phyloP scores from a whole-genome alignment of 2,329 filamentous ascomycete genomes.

The Cladophialophora exuberans region DNA sequence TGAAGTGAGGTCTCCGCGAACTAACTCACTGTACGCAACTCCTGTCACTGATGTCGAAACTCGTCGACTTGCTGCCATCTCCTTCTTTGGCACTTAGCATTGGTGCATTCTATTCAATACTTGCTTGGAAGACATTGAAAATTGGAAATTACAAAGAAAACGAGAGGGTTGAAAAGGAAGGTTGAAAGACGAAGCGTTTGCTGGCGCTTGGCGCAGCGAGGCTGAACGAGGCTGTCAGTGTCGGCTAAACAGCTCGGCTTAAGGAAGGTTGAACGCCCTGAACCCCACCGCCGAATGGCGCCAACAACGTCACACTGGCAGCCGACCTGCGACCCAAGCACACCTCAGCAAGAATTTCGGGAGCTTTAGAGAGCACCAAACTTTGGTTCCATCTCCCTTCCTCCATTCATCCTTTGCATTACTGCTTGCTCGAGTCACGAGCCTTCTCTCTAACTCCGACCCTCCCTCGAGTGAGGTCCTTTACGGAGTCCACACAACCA shows the following conservation, averaged over 20 bases:
- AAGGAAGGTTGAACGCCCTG: neutral
- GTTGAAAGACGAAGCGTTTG: no score
- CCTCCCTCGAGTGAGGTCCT: constrained; percentile 10
- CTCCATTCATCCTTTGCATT: neutral
- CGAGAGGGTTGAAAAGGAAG: neutral
- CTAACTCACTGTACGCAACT: no score
- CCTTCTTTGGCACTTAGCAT: no score
- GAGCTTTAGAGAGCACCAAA: no score
- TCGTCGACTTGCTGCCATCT: neutral
- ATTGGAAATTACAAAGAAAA: neutral
- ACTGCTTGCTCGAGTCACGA: neutral
- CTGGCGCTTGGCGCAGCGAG: constrained; percentile 4
- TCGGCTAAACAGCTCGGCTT: neutral
- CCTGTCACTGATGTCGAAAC: neutral
- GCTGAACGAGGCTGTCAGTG: constrained; percentile 7
- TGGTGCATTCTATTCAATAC: no score
- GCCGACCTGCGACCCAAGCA: neutral
- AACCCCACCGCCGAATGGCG: constrained; percentile 2
- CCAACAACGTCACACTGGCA: neutral
- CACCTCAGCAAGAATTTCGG: constrained; percentile 9
- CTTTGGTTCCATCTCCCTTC: neutral
- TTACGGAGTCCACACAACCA: constrained; percentile 24
- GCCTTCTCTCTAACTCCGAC: neutral
- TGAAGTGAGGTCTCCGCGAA: no score
- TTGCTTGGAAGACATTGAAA: no score